Evolutionary conservation across 768 basidiomycete species (phyloP).

Genomic region (Trametes cinnabarina): DNA sequence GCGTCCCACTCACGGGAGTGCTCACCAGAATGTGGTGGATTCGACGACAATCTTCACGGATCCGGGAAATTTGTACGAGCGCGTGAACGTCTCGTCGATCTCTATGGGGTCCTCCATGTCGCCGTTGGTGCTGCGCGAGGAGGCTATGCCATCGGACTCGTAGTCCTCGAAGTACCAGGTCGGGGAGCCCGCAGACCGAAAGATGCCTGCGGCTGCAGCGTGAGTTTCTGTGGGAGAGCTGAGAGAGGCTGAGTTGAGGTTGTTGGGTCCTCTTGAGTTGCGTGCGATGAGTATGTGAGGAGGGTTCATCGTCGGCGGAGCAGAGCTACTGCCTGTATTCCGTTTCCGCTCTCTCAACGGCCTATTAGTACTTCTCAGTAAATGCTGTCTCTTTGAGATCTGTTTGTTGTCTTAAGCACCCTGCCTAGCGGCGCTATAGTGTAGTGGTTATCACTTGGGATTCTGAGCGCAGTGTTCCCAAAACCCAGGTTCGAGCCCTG

Average conservation of each 20-base stretch:
- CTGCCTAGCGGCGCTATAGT: constrained; percentile 33
- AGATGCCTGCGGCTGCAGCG: constrained; percentile 82
- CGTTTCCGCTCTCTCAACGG: background rate
- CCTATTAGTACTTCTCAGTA: background rate
- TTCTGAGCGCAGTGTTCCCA: constrained; percentile 37
- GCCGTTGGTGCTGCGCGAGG: constrained; percentile 65
- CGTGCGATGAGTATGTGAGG: constrained; percentile 88
- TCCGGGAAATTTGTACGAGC: constrained; percentile 67
- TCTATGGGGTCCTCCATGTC: constrained; percentile 68
- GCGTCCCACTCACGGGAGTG: constrained; percentile 13
- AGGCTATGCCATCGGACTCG: constrained; percentile 64
- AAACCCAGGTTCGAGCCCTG: constrained; percentile 49
- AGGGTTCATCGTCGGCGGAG: constrained; percentile 65
- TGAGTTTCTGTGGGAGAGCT: constrained; percentile 87
- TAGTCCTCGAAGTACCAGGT: constrained; percentile 78
- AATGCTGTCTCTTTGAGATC: background rate
- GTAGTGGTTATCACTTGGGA: constrained; percentile 44
- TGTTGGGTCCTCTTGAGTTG: constrained; percentile 72
- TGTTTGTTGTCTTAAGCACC: background rate
- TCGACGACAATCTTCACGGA: constrained; percentile 91
- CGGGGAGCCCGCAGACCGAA: constrained; percentile 76
- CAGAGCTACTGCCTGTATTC: background rate
- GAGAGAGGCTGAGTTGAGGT: constrained; percentile 75
- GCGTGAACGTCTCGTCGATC: constrained; percentile 76
- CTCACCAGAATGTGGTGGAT: constrained; percentile 87